Percentiles rank a stretch among this genome's conserved stretches.
Conservation (phyloP, 2,329 filamentous ascomycete species). For the Hawksworthiomyces lignivorus region DNA sequence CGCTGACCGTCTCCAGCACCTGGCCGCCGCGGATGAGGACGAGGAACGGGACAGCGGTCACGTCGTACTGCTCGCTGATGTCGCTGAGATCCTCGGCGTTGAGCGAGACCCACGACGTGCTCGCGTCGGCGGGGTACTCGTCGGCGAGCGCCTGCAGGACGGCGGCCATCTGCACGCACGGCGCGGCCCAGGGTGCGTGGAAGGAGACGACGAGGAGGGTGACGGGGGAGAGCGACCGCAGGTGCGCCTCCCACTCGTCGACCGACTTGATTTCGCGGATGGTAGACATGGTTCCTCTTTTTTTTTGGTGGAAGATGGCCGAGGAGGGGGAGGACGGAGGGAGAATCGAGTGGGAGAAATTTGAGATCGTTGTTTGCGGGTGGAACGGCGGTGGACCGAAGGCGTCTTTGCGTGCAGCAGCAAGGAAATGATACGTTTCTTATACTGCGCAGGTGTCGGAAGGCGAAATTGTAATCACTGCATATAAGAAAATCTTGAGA, state of each 20-base stretch:
- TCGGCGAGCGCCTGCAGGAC: conserved; percentile 79
- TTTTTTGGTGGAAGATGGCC: conserved; percentile 13
- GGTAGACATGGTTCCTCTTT: conserved; percentile 69
- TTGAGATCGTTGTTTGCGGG: not conserved
- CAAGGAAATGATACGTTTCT: too few relatives aligned
- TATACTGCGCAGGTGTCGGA: too few relatives aligned
- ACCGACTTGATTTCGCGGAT: conserved; percentile 71
- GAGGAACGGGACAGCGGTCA: conserved; percentile 88
- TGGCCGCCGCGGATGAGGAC: conserved; percentile 70
- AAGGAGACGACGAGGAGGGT: conserved; percentile 84
- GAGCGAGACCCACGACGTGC: conserved; percentile 77
- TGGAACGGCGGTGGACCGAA: too few relatives aligned
- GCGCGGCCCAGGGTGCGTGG: conserved; percentile 93
- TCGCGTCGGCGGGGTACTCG: conserved; percentile 64
- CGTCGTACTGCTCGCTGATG: conserved; percentile 85
- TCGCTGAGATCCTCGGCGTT: conserved; percentile 94
- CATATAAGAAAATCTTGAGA: too few relatives aligned
- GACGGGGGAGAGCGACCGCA: conserved; percentile 57
- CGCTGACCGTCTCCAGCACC: conserved; percentile 78
- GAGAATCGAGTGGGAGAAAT: not conserved
- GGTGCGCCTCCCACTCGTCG: conserved; percentile 62
- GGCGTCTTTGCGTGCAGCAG: too few relatives aligned
- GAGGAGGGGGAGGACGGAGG: not conserved
- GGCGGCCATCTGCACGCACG: conserved; percentile 87
- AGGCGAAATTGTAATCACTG: too few relatives aligned